Base-by-base conservation (phyloP, 352 stramenopile species). In the Globisporangium cylindrosporum region DNA sequence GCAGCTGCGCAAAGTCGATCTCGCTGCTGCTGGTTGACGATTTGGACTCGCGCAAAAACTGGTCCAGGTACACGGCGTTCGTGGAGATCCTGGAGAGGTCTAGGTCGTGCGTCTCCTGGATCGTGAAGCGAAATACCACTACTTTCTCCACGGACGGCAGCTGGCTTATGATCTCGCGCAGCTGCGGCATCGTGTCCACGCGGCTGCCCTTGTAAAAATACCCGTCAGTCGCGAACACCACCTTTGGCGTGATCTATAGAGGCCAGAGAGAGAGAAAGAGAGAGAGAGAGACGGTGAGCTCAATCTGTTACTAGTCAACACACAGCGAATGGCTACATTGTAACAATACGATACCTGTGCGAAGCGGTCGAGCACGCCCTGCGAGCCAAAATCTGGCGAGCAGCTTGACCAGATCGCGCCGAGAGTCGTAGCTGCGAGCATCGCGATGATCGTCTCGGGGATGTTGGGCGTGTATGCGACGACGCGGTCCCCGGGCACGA, bases 351-450 rank as follows among this genome's bases (percentile, higher is more conserved):
- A 34, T 67, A 73, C 74, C 76, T 96, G 88, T 18, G 83, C 80
- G 69, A 96, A 91, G 27, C 89, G 78, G 66, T 96, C 89, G 20
- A 92, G 72, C 29, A 96, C 84, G 4, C 89, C 89, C 61, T 90
- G 78, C 5, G 88, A 78, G n/a, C 89, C 89, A 67, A 96, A 96
- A 68, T 96, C 89, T 8, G 89, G 87, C 22, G 89, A 96, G 73
- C 89, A 96, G 61, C 81, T 92, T 36, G 85, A 93, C 80, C 79
- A 93, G 25, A 91, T 77, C 10, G 81, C 85, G 6, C 82, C 84
- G 36, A 93, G 68, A 59, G 77, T 92, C 48, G 84, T 91, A 12
- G 85, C 77, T 6, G 85, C 85, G 22, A 93, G 77, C 85, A 93
- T 93, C 3, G 76, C 85, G 27, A 93, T 60, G 68, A 91, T 86